Conservation (phyloP, 345 rosid species). For the Raphanus raphanistrum region DNA sequence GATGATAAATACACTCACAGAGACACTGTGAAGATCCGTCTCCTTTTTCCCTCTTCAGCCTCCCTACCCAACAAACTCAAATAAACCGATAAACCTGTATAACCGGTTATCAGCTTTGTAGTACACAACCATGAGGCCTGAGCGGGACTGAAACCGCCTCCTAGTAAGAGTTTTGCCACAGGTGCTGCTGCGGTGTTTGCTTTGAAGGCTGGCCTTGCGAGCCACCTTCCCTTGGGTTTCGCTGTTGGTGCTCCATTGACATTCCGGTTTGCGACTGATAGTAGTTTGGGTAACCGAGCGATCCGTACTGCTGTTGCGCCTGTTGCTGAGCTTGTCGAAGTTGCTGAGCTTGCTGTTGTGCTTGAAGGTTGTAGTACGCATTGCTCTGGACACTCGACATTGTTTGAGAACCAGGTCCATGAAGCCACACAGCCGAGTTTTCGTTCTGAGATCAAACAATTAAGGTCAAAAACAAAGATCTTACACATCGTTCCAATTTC, state of each 20-base stretch:
- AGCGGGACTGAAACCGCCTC: neutral
- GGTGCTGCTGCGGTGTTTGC: conserved; percentile 67
- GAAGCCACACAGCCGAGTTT: conserved; percentile 75
- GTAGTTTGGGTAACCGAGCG: conserved; percentile 74
- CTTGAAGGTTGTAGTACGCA: conserved; percentile 85
- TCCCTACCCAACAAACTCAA: conserved; percentile 10
- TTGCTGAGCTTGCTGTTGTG: conserved; percentile 65
- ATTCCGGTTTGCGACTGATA: conserved; percentile 78
- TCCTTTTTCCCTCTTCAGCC: neutral
- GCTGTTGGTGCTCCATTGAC: conserved; percentile 83
- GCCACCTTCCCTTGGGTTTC: conserved; percentile 63
- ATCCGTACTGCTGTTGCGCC: conserved; percentile 64
- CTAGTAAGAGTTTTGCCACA: conserved; percentile 89
- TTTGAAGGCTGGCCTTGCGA: conserved; percentile 63
- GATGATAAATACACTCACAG: conserved; percentile 23
- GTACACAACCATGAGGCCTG: conserved; percentile 5
- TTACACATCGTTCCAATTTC: neutral
- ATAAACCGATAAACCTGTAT: conserved; percentile 7
- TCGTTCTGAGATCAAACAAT: conserved; percentile 58
- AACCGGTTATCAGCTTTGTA: conserved; percentile 11
- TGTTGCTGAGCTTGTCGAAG: conserved; percentile 76
- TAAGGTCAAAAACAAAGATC: neutral
- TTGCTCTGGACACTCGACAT: conserved; percentile 63
- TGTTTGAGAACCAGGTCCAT: conserved; percentile 73
- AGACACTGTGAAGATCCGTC: neutral